A percentile compares a stretch with the other conserved stretches of the same genome.
Evolutionary conservation across 2,329 filamentous ascomycete species (phyloP).

Genomic region (Aspergillus novoparasiticus): DNA sequence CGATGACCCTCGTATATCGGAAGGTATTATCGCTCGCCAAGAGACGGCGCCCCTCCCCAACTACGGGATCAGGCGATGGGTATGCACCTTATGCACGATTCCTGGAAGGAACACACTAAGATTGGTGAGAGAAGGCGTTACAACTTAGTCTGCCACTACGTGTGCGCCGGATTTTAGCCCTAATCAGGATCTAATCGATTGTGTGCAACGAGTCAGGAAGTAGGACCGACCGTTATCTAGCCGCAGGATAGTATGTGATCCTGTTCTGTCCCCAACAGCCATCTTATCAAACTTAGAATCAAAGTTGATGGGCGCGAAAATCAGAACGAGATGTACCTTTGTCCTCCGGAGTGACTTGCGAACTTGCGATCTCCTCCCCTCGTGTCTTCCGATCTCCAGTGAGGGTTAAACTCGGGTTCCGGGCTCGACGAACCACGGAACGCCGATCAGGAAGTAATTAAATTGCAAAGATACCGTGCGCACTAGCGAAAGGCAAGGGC

Average conservation of each 20-base stretch:
- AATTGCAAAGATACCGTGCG: neutral
- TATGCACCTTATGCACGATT: neutral
- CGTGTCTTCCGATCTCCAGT: neutral
- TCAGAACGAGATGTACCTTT: neutral
- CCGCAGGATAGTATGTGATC: neutral
- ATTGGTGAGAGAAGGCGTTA: neutral
- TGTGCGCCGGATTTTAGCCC: neutral
- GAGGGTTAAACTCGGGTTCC: neutral
- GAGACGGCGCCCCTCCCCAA: neutral
- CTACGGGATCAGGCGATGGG: neutral
- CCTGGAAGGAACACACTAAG: conserved; percentile 1
- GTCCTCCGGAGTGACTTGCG: too few species aligned
- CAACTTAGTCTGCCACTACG: neutral
- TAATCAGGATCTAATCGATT: neutral
- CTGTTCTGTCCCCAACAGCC: neutral
- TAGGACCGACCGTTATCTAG: neutral
- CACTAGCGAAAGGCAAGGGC: neutral
- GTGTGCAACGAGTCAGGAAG: neutral
- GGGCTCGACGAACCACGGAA: neutral
- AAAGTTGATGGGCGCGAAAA: neutral
- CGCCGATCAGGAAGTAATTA: neutral
- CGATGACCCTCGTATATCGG: conserved; percentile 2
- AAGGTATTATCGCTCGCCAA: neutral
- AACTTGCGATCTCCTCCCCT: too few species aligned
- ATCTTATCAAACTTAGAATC: neutral